A percentile compares a stretch with the other conserved stretches of the same genome.
phyloP scores from a whole-genome alignment of 1,139 yeast species.

The Dujonia santamariae region DNA sequence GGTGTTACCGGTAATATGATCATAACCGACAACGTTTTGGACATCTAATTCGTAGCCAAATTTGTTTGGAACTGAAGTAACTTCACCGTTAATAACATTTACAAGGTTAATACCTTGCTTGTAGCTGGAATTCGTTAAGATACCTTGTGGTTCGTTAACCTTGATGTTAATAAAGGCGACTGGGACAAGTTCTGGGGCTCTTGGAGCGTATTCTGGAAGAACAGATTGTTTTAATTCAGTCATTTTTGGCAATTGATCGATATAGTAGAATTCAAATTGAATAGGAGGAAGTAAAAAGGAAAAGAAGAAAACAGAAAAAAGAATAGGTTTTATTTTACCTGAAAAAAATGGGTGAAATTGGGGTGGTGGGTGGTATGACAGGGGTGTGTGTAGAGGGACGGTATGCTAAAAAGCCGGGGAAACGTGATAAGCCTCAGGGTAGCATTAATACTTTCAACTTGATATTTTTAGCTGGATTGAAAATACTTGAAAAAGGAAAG shows the following conservation, averaged over 20 bases:
- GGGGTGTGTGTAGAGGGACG: too few species aligned
- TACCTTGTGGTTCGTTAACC: conserved; percentile 16
- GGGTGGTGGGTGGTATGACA: too few species aligned
- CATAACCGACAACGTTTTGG: conserved; percentile 35
- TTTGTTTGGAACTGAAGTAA: conserved; percentile 26
- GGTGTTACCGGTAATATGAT: conserved; percentile 38
- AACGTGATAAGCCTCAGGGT: too few species aligned
- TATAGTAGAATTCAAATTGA: neutral
- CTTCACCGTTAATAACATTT: conserved; percentile 24
- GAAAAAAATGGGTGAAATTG: too few species aligned
- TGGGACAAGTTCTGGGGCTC: conserved; percentile 24
- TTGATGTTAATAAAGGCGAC: conserved; percentile 29
- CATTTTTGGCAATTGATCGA: neutral
- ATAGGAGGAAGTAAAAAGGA: neutral
- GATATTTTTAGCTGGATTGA: too few species aligned
- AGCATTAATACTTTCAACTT: too few species aligned
- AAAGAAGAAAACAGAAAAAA: neutral
- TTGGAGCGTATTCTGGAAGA: conserved; percentile 18
- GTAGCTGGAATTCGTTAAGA: conserved; percentile 14
- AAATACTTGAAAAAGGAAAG: too few species aligned
- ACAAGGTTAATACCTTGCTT: conserved; percentile 19
- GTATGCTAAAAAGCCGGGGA: too few species aligned
- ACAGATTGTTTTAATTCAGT: conserved; percentile 3
- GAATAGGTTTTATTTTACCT: too few species aligned
- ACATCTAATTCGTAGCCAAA: conserved; percentile 29